A percentile compares a stretch with the other conserved stretches of the same genome.
These are phyloP conservation scores for Leishmania guyanensis DNA, from an alignment of 208 protist species.

Conservation along the genomic window DNA sequence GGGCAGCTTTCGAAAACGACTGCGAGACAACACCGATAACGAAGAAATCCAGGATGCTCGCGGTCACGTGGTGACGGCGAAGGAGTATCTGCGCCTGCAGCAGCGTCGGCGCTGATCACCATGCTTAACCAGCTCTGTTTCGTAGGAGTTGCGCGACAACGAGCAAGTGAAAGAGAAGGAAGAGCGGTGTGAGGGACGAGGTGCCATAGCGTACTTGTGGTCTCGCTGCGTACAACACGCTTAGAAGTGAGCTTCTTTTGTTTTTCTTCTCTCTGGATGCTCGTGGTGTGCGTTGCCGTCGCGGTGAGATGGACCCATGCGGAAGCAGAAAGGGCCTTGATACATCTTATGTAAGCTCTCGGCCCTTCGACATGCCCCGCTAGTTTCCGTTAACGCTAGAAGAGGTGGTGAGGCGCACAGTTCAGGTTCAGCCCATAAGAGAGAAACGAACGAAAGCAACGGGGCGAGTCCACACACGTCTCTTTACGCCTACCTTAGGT, in stretches of 20 bases:
- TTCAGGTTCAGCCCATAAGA: not conserved
- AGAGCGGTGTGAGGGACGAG: not conserved
- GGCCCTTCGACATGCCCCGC: not conserved
- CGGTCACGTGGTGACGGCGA: conserved; percentile 78
- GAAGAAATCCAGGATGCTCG: conserved; percentile 87
- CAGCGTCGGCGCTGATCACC: conserved; percentile 7
- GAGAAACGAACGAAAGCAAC: not conserved
- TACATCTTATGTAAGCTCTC: not conserved
- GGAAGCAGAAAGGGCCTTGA: not conserved
- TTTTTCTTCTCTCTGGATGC: not conserved
- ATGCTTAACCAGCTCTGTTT: not conserved
- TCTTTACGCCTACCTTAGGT: not conserved
- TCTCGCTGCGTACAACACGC: not conserved
- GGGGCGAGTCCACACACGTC: not conserved
- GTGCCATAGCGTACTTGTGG: not conserved
- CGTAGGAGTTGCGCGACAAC: not conserved
- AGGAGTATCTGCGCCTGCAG: conserved; percentile 68
- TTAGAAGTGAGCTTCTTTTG: not conserved
- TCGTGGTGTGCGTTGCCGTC: not conserved
- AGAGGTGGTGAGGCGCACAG: not conserved
- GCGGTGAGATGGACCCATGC: not conserved
- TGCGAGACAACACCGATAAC: conserved; percentile 70
- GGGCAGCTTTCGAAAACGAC: conserved; percentile 50
- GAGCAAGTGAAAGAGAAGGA: not conserved
- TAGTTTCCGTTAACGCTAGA: too few relatives aligned